phyloP scores from a whole-genome alignment of 352 stramenopile species.

The Phytophthora parvispora region DNA sequence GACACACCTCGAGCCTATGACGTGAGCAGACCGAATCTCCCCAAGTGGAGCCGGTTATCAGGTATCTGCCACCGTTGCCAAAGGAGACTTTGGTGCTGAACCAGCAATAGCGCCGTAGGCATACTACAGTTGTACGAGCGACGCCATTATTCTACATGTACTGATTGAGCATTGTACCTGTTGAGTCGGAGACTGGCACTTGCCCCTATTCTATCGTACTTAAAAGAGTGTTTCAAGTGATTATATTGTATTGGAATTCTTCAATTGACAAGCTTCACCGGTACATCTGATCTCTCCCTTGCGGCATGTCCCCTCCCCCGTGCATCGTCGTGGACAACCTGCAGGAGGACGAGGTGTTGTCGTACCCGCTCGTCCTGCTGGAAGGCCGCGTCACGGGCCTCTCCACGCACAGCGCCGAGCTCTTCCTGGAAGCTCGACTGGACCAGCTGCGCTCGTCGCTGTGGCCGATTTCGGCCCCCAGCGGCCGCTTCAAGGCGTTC shows the following conservation, averaged over 20 bases:
- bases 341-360: slow-evolving; percentile 77
- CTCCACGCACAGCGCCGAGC: neutral
- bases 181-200: too few relatives aligned
- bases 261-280: too few relatives aligned
- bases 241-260: too few relatives aligned
- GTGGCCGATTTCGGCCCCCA: slow-evolving; percentile 55
- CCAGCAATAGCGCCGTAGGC: too few relatives aligned
- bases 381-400: slow-evolving; percentile 43
- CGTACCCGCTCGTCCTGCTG: slow-evolving; percentile 67
- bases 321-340: slow-evolving; percentile 86
- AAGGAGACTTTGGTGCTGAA: too few relatives aligned
- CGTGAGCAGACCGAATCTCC: slow-evolving; percentile 10
- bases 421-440: slow-evolving; percentile 56
- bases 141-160: too few relatives aligned
- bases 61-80: too few relatives aligned
- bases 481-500: slow-evolving; percentile 70
- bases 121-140: too few relatives aligned
- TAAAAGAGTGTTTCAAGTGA: too few relatives aligned
- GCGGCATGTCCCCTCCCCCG: neutral
- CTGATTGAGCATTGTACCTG: too few relatives aligned
- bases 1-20: neutral
- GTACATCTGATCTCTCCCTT: neutral
- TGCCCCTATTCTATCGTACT: too few relatives aligned
- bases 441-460: slow-evolving; percentile 36
- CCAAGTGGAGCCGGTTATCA: too few relatives aligned